A percentile compares a stretch with the other conserved stretches of the same genome.
Evolutionary conservation across 495 filamentous ascomycete genomes (phyloP).

Genomic region (Aspergillus panamensis): DNA sequence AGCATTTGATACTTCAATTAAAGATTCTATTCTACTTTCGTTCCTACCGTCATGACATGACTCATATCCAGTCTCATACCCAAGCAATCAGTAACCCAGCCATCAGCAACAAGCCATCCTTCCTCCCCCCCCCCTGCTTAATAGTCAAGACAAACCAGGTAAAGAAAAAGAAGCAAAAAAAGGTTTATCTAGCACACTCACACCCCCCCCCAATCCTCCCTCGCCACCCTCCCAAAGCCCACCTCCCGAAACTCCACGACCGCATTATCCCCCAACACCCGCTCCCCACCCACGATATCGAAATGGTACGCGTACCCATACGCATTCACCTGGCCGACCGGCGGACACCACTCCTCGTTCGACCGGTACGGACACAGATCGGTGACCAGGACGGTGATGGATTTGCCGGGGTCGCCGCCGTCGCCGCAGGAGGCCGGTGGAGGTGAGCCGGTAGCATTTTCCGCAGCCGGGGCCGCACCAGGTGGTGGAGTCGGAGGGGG

Average conservation of each 20-base stretch:
- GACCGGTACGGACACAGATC: conserved; percentile 12
- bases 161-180: too few species aligned
- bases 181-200: conserved; percentile 12
- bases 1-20: too few species aligned
- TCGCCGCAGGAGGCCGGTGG: conserved; percentile 7
- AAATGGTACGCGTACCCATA: conserved; percentile 12
- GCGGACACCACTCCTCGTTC: conserved; percentile 14
- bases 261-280: conserved; percentile 11
- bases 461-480: conserved; percentile 16
- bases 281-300: conserved; percentile 11
- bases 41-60: too few species aligned
- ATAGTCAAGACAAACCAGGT: neutral
- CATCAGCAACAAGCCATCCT: too few species aligned
- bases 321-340: conserved; percentile 4
- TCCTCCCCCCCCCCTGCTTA: neutral
- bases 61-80: too few species aligned
- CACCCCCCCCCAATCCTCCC: neutral
- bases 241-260: conserved; percentile 16
- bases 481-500: too few species aligned
- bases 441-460: conserved; percentile 13
- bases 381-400: conserved; percentile 14
- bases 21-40: too few species aligned
- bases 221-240: neutral
- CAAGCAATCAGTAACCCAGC: too few species aligned
- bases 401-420: conserved; percentile 6